phyloP scores from a whole-genome alignment of 768 basidiomycete genomes.

The Coprinopsis cinerea region DNA sequence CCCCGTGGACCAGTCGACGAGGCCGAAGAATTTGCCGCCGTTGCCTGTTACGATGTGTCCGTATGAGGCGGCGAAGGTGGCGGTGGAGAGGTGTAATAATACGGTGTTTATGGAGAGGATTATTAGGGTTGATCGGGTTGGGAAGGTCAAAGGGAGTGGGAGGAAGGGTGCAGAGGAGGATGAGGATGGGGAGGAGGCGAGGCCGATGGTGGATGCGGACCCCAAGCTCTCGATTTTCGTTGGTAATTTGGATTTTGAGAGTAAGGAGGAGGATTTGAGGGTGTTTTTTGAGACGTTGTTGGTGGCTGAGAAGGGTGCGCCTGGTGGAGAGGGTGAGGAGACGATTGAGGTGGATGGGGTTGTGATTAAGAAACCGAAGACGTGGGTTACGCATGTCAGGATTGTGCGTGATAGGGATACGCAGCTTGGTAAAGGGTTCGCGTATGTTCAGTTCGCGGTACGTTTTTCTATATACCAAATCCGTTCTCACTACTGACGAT shows the following conservation, averaged over 20 bases:
- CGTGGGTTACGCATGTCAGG: constrained; percentile 82
- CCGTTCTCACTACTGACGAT: constrained; percentile 4
- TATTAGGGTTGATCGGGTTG: constrained; percentile 73
- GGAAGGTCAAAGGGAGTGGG: constrained; percentile 15
- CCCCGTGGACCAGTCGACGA: constrained; percentile 33
- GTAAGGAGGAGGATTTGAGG: constrained; percentile 85
- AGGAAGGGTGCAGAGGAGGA: constrained; percentile 13
- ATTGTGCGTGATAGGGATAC: constrained; percentile 87
- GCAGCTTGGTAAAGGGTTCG: constrained; percentile 93
- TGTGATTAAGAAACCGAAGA: constrained; percentile 26
- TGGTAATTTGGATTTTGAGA: constrained; percentile 88
- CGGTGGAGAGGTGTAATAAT: constrained; percentile 59
- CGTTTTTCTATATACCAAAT: constrained; percentile 21
- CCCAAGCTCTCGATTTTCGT: constrained; percentile 85
- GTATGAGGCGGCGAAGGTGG: constrained; percentile 58
- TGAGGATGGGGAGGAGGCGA: constrained; percentile 10
- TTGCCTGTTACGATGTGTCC: constrained; percentile 50
- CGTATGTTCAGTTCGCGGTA: constrained; percentile 85
- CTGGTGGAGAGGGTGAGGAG: constrained; percentile 23
- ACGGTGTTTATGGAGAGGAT: constrained; percentile 70
- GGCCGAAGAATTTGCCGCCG: constrained; percentile 48
- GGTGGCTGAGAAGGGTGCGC: constrained; percentile 61
- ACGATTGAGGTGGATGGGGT: constrained; percentile 22
- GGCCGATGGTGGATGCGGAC: constrained; percentile 37
- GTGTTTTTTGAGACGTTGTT: constrained; percentile 81